These are phyloP conservation scores for Kwoniella europaea DNA, from an alignment of 768 basidiomycete genomes.

Conservation along the genomic window DNA sequence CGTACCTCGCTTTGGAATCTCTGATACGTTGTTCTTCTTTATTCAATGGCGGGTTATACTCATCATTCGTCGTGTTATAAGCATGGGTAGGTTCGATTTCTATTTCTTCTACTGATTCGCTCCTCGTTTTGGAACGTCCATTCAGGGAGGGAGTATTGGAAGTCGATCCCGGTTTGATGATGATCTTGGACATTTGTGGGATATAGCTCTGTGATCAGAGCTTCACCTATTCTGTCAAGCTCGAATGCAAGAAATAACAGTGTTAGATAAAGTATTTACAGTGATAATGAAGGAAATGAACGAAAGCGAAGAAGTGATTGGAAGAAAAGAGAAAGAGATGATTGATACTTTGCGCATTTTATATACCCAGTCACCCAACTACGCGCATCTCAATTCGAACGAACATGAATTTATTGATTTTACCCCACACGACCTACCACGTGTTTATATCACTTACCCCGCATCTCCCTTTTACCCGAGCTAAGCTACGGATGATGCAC, in stretches of 20 bases:
- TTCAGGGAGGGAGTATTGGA: not conserved
- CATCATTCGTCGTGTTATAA: not conserved
- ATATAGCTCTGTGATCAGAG: not conserved
- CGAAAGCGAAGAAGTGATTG: not conserved
- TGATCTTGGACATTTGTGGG: slow-evolving; percentile 5
- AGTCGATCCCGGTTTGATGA: not conserved
- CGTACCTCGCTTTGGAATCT: slow-evolving; percentile 38
- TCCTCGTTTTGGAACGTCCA: not conserved
- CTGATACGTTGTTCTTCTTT: slow-evolving; percentile 18
- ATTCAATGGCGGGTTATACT: not conserved
- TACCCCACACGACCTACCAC: not conserved
- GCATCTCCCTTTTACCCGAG: slow-evolving; percentile 2
- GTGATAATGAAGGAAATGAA: not conserved
- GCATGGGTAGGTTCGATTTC: not conserved
- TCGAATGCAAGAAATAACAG: no score
- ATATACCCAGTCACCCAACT: not conserved
- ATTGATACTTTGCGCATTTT: slow-evolving; percentile 3
- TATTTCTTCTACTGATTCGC: not conserved
- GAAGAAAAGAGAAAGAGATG: not conserved
- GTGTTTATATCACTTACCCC: not conserved
- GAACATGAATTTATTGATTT: slow-evolving; percentile 1
- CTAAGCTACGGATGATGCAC: not conserved
- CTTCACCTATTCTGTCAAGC: no score
- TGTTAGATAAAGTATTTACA: no score
- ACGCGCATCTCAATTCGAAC: not conserved